Evolutionary conservation across 225 moss, liverwort and hornwort species (phyloP).

Genomic region (Physcomitrium patens): DNA sequence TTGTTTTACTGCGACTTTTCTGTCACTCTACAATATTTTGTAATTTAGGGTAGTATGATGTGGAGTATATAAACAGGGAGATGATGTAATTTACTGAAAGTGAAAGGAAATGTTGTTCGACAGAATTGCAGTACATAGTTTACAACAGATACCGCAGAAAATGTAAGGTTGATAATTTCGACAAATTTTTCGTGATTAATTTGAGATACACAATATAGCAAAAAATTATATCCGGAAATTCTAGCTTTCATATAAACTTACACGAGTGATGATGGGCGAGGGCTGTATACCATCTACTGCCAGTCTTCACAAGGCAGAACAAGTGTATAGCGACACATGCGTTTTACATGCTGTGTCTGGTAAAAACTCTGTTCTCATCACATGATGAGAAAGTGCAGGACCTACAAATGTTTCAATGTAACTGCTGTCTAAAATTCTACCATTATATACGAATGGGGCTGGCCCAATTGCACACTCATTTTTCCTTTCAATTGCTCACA

Average conservation of each 20-base stretch:
- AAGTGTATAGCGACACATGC: constrained; percentile 53
- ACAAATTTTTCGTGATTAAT: too few relatives aligned
- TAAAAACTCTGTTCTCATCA: constrained; percentile 52
- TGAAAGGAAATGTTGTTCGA: too few relatives aligned
- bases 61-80: too few relatives aligned
- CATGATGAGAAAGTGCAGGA: constrained; percentile 39
- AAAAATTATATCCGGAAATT: constrained; percentile 45
- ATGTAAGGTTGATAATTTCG: too few relatives aligned
- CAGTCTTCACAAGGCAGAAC: constrained; percentile 53
- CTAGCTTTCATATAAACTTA: constrained; percentile 56
- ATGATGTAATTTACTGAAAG: too few relatives aligned
- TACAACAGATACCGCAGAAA: too few relatives aligned
- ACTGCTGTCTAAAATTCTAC: constrained; percentile 45
- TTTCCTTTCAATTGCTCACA: constrained; percentile 51
- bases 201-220: constrained; percentile 24
- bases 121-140: too few relatives aligned
- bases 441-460: constrained; percentile 63
- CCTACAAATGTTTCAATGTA: constrained; percentile 37
- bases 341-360: constrained; percentile 36
- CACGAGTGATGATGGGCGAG: constrained; percentile 50
- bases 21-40: too few relatives aligned
- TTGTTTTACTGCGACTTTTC: too few relatives aligned
- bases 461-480: constrained; percentile 67
- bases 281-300: constrained; percentile 43
- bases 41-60: too few relatives aligned